Evolutionary conservation across 257 asterid species (phyloP).

Genomic region (Nicotiana benthamiana): DNA sequence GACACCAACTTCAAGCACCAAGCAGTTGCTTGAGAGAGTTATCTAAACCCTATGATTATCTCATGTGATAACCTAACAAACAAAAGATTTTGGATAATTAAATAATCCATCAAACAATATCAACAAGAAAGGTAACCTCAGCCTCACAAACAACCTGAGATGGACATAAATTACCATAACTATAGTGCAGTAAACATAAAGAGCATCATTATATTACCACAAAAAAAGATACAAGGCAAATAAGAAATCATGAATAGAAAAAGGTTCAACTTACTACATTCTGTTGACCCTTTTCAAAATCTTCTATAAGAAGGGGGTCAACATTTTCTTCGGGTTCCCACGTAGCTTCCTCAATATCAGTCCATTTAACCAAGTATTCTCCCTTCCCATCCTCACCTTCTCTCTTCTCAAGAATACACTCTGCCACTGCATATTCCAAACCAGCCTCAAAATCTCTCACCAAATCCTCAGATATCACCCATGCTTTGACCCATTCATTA

Average conservation of each 20-base stretch:
- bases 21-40: not conserved
- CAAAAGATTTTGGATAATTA: not conserved
- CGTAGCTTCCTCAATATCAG: slow-evolving; percentile 71
- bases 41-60: not conserved
- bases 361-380: slow-evolving; percentile 84
- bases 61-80: not conserved
- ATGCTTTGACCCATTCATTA: slow-evolving; percentile 79
- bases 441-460: slow-evolving; percentile 78
- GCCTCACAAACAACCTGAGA: not conserved
- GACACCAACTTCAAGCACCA: not conserved
- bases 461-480: slow-evolving; percentile 58
- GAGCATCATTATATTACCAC: not conserved
- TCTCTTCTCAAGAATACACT: slow-evolving; percentile 46
- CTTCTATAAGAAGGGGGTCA: slow-evolving; percentile 52
- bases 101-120: not conserved
- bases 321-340: slow-evolving; percentile 94
- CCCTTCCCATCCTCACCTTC: slow-evolving; percentile 39
- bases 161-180: not conserved
- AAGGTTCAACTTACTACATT: slow-evolving; percentile 1
- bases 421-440: slow-evolving; percentile 85
- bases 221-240: not conserved
- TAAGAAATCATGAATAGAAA: not conserved
- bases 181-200: not conserved
- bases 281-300: slow-evolving; percentile 30
- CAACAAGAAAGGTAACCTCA: not conserved